A percentile compares a stretch with the other conserved stretches of the same genome.
Evolutionary conservation across 2,329 filamentous ascomycete genomes (phyloP).

Genomic region (Aspergillus sp.): DNA sequence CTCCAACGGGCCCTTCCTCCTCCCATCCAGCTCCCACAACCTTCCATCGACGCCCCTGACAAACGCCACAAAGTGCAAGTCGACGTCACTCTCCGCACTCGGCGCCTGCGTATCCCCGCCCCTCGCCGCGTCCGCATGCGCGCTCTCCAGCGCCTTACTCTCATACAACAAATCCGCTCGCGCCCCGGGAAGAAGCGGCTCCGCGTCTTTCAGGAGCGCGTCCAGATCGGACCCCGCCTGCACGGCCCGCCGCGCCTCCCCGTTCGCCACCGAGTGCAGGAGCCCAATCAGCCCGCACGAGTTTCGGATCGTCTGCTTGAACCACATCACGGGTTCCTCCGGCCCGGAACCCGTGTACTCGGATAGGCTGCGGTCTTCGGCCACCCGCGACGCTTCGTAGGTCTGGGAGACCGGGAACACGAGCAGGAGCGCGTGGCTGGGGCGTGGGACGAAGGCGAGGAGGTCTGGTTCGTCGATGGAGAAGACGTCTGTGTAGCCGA

Average conservation of each 20-base stretch:
- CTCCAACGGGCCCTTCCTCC: slow-evolving; percentile 62
- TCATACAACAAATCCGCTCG: slow-evolving; percentile 69
- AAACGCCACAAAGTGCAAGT: slow-evolving; percentile 94
- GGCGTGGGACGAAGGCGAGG: slow-evolving; percentile 77
- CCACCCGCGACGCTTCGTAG: slow-evolving; percentile 66
- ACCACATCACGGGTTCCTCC: slow-evolving; percentile 77
- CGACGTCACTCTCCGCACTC: slow-evolving; percentile 67
- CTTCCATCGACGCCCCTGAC: slow-evolving; percentile 63
- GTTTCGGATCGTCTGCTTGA: slow-evolving; percentile 87
- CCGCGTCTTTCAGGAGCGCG: slow-evolving; percentile 58
- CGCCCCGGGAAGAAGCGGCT: slow-evolving; percentile 55
- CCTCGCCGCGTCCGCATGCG: slow-evolving; percentile 68
- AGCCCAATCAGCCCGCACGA: slow-evolving; percentile 87
- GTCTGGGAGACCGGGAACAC: slow-evolving; percentile 76
- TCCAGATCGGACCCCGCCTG: slow-evolving; percentile 38
- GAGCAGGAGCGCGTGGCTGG: slow-evolving; percentile 77
- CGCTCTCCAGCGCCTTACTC: slow-evolving; percentile 63
- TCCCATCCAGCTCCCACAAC: slow-evolving; percentile 74
- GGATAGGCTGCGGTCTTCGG: slow-evolving; percentile 57
- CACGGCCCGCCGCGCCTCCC: slow-evolving; percentile 56
- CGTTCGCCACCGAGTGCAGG: slow-evolving; percentile 73
- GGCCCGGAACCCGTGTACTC: slow-evolving; percentile 61
- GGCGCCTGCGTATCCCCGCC: slow-evolving; percentile 73
- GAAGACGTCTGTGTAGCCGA: slow-evolving; percentile 85
- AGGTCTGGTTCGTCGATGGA: slow-evolving; percentile 78